Percentiles rank a stretch among this genome's conserved stretches.
Conservation (phyloP, 129 eudicot species). For the Pittosporum tobira region DNA sequence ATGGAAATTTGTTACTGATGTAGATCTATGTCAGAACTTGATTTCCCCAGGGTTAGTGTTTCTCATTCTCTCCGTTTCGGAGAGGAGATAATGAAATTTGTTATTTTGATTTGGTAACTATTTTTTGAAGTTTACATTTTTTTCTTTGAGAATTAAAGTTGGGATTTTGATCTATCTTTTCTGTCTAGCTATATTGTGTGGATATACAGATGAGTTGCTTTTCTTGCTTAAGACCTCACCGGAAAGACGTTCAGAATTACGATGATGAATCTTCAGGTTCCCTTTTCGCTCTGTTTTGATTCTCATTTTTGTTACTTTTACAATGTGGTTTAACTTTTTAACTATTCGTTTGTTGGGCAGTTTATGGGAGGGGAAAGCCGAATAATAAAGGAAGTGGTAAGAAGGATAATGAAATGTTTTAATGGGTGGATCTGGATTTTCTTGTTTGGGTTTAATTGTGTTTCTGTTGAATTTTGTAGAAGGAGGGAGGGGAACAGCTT, state of each 20-base stretch:
- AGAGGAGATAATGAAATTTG: background rate
- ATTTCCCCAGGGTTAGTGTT: background rate
- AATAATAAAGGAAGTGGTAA: constrained; percentile 16
- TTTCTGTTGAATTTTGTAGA: constrained; percentile 23
- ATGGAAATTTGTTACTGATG: no score
- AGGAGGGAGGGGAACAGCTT: constrained; percentile 22
- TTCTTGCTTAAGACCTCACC: constrained; percentile 33
- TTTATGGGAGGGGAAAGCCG: constrained; percentile 23
- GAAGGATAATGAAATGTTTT: background rate
- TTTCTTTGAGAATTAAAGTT: background rate
- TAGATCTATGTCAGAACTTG: background rate
- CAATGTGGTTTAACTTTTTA: background rate
- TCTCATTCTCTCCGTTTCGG: constrained; percentile 1
- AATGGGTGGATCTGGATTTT: background rate
- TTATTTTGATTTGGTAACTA: no score
- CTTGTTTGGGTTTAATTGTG: background rate
- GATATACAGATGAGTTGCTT: constrained; percentile 35
- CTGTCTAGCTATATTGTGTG: background rate
- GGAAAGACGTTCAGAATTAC: constrained; percentile 21
- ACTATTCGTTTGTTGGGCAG: constrained; percentile 8
- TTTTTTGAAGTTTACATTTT: no score
- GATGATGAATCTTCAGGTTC: constrained; percentile 38
- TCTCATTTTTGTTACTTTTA: background rate
- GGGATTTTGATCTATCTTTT: background rate
- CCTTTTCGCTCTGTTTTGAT: background rate